Evolutionary conservation across 768 basidiomycete genomes (phyloP), one percentile per base, ranked within the genome.

Genomic region (Auricularia cornea): DNA sequence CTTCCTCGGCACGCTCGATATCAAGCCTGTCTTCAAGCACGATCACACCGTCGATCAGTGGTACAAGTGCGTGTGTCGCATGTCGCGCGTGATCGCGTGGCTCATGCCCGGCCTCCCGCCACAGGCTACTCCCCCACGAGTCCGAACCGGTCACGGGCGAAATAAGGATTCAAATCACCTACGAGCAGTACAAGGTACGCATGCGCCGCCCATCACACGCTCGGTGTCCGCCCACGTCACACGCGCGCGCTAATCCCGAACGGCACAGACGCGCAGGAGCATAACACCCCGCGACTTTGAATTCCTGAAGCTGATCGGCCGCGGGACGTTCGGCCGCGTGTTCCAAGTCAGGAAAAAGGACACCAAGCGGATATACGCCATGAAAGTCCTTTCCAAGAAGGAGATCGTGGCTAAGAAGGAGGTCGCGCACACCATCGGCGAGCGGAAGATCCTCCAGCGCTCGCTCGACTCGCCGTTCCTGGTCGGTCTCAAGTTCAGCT

Each of bases 341-440:
- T 98, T 98, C 81, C 97, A 99, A 75, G 97, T 99, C 59, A 92
- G 97, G 65, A 99, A 99, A 78, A 87, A 82, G 73, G 95, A 99
- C 78, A 99, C 97, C 48, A 91, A 93, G 75, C 91, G 97, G 56
- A 98, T 99, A 77, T 99, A 98, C 79, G 97, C 97, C 60, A 98
- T 99, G 96, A 99, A 99, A 72, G 92, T 98, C 63, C 83, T 99
- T 41, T 95, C 92, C 33, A 99, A 99, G 79, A 95, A 93, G 80
- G 97, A 99, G 76, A 98, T 99, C 69, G 86, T 98, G 62, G 95
- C 92, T 29, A 98, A 98, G 82, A 98, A 98, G 76, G 97, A 99
- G 75, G 94, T 99, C 54, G 96, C 96, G 10, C 97, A 99, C 74
- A 99, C 97, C 18, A 98, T 99, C 63, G 97, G 97, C 68, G 97